These are phyloP conservation scores for Papilionanthe hybrid DNA, from an alignment of 116 monocot genomes.

Conservation along the genomic window DNA sequence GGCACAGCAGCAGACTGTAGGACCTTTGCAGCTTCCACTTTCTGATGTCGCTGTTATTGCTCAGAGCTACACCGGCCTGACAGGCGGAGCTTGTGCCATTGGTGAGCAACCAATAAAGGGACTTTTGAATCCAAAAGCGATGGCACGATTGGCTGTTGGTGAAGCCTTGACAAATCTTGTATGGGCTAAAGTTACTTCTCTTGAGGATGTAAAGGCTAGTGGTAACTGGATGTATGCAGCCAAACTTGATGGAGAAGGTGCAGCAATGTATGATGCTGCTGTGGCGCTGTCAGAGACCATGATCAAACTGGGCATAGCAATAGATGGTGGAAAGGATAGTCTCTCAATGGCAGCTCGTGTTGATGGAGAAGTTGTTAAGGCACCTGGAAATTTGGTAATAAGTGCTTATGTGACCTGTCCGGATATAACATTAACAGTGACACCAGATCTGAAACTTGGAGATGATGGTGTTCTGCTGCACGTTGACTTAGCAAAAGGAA, in stretches of 20 bases:
- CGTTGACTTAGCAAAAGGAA: constrained; percentile 71
- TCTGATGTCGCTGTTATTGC: constrained; percentile 94
- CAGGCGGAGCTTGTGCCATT: constrained; percentile 92
- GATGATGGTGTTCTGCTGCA: constrained; percentile 69
- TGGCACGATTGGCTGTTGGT: constrained; percentile 93
- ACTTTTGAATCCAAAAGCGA: constrained; percentile 69
- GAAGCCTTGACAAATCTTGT: constrained; percentile 94
- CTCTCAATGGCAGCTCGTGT: constrained; percentile 94
- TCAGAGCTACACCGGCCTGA: constrained; percentile 61
- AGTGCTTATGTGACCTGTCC: constrained; percentile 90
- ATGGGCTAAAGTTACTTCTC: constrained; percentile 91
- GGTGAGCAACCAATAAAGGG: constrained; percentile 97
- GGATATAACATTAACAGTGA: constrained; percentile 90
- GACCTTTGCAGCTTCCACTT: constrained; percentile 84
- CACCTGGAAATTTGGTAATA: constrained; percentile 93
- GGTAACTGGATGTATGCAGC: constrained; percentile 99
- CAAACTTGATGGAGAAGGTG: constrained; percentile 97
- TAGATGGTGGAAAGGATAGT: constrained; percentile 98
- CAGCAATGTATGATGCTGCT: constrained; percentile 97
- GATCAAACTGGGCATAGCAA: constrained; percentile 96
- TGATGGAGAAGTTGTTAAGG: constrained; percentile 86
- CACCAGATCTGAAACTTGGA: constrained; percentile 87
- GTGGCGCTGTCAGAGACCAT: constrained; percentile 75
- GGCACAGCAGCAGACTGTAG: constrained; percentile 96
- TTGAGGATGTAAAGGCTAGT: constrained; percentile 90